phyloP scores from a whole-genome alignment of 805 yeast species.

The Blastobotrys peoriensis region DNA sequence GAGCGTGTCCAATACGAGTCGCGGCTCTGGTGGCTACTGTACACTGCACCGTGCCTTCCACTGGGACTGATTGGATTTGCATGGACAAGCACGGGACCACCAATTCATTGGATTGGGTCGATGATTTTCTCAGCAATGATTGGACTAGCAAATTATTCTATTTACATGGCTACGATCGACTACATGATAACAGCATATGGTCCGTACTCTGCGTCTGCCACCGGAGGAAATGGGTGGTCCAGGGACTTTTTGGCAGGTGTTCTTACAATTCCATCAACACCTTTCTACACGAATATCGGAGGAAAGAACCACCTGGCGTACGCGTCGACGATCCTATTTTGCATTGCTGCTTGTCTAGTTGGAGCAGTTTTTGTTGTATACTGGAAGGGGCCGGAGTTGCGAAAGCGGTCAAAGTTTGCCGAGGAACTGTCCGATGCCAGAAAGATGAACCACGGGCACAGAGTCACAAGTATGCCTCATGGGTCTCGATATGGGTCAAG shows the following conservation, averaged over 20 bases:
- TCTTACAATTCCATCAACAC: conserved; percentile 35
- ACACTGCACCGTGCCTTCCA: conserved; percentile 35
- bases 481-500: too few relatives aligned
- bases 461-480: conserved; percentile 9
- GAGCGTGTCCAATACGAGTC: conserved; percentile 19
- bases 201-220: conserved; percentile 39
- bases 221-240: conserved; percentile 41
- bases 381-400: conserved; percentile 36
- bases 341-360: conserved; percentile 32
- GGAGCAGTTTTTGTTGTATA: conserved; percentile 36
- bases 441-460: background rate
- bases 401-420: conserved; percentile 34
- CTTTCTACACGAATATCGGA: conserved; percentile 34
- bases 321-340: conserved; percentile 36
- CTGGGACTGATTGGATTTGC: conserved; percentile 38
- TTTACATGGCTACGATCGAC: conserved; percentile 42
- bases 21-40: conserved; percentile 28
- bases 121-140: conserved; percentile 34
- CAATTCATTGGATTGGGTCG: conserved; percentile 36
- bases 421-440: conserved; percentile 22
- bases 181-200: conserved; percentile 41
- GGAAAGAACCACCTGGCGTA: conserved; percentile 32
- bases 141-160: conserved; percentile 37
- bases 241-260: conserved; percentile 39
- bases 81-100: conserved; percentile 40